phyloP scores from a whole-genome alignment of 176 grass and related monocot genomes.

The Avena atlantica region DNA sequence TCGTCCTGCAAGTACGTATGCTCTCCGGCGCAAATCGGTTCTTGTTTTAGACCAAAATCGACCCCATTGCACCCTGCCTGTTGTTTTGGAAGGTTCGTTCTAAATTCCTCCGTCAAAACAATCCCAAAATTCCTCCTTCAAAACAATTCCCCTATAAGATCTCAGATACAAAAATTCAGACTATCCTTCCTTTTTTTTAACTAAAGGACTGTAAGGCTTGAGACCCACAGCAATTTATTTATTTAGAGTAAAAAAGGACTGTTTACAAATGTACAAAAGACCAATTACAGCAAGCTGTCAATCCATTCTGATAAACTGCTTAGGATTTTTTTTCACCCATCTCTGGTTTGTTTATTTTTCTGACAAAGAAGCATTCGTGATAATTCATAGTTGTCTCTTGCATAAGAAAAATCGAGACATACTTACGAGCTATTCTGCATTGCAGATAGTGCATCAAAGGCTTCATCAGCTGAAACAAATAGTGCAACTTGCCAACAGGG shows the following conservation, averaged over 20 bases:
- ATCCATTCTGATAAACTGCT: too few species aligned
- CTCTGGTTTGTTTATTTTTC: not conserved
- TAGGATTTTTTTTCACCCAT: not conserved
- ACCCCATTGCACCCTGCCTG: not conserved
- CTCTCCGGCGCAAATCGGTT: not conserved
- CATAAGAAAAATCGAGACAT: not conserved
- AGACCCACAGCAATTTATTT: too few species aligned
- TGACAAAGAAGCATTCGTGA: not conserved
- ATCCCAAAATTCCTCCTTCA: not conserved
- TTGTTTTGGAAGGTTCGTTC: not conserved
- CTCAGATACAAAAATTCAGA: not conserved
- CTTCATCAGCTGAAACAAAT: not conserved
- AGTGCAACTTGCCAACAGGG: not conserved
- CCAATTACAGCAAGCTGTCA: too few species aligned
- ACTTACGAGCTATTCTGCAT: not conserved
- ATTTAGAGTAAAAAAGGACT: too few species aligned
- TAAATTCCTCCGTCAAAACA: not conserved
- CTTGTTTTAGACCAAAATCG: not conserved
- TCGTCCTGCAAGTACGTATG: not conserved
- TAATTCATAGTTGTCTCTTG: not conserved
- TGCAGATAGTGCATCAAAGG: not conserved
- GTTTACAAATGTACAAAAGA: too few species aligned
- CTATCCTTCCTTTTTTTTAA: not conserved
- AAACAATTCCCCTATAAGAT: not conserved
- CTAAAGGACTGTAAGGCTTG: too few species aligned